phyloP scores from a whole-genome alignment of 129 eudicot species.

The Pulicaria dysenterica region DNA sequence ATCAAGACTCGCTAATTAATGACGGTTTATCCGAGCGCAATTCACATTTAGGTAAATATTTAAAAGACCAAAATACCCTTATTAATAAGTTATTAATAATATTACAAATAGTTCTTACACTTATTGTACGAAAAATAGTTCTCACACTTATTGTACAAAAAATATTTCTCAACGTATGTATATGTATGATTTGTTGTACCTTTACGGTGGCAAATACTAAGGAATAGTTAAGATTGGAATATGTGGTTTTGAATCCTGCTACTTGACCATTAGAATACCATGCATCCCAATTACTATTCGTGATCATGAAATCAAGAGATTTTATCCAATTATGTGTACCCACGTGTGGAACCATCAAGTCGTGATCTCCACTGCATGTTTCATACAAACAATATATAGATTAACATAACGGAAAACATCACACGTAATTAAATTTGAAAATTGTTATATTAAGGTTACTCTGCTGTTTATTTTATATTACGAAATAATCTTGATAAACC shows the following conservation, averaged over 20 bases:
- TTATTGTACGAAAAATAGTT: no score
- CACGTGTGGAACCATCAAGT: conserved; percentile 43
- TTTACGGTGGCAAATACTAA: conserved; percentile 33
- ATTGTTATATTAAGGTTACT: no score
- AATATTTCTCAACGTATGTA: not conserved
- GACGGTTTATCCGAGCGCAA: no score
- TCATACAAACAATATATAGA: not conserved
- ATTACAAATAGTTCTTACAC: no score
- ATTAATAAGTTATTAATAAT: no score
- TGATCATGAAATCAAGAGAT: conserved; percentile 17
- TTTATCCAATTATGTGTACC: conserved; percentile 41
- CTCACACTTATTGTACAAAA: not conserved
- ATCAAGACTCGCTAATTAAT: no score
- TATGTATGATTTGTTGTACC: not conserved
- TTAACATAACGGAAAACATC: no score
- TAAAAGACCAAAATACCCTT: no score
- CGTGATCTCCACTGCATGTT: conserved; percentile 41
- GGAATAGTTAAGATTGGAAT: conserved; percentile 22
- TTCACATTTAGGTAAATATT: no score
- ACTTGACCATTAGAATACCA: conserved; percentile 31
- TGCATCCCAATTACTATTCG: conserved; percentile 30
- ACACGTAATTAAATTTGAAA: no score
- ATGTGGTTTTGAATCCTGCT: conserved; percentile 32
- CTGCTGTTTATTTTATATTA: no score
- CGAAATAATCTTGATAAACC: no score